Conservation (phyloP, 2,329 filamentous ascomycete genomes). For the Penicillium occitanis region DNA sequence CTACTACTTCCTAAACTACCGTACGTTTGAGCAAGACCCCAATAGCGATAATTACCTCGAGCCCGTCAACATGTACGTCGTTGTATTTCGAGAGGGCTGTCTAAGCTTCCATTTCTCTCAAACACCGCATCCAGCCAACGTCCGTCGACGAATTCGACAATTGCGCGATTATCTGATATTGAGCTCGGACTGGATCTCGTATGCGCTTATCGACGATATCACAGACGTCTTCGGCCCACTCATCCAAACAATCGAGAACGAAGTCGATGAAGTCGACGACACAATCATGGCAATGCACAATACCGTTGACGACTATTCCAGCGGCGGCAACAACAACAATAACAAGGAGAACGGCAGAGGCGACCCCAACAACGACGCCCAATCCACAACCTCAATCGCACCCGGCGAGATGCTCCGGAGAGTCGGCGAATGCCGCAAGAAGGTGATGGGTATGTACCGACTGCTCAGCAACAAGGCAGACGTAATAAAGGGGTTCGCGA, state of each 20-base stretch:
- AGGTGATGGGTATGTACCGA: slow-evolving; percentile 93
- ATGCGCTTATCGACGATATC: slow-evolving; percentile 96
- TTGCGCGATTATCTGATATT: slow-evolving; percentile 90
- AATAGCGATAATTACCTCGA: slow-evolving; percentile 88
- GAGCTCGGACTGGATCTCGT: slow-evolving; percentile 96
- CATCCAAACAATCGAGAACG: slow-evolving; percentile 89
- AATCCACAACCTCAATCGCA: slow-evolving; percentile 47
- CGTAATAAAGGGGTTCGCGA: slow-evolving; percentile 98
- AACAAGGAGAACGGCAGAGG: slow-evolving; percentile 41
- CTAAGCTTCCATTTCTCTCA: slow-evolving; percentile 97
- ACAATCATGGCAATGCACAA: slow-evolving; percentile 76
- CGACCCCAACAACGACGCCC: slow-evolving; percentile 32
- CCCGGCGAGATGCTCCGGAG: slow-evolving; percentile 82
- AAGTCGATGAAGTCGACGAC: slow-evolving; percentile 96
- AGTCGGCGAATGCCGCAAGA: slow-evolving; percentile 92
- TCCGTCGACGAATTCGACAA: slow-evolving; percentile 88
- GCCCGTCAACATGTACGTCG: slow-evolving; percentile 94
- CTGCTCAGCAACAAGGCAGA: slow-evolving; percentile 96
- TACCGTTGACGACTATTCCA: slow-evolving; percentile 48
- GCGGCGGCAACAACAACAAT: slow-evolving; percentile 33
- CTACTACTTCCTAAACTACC: slow-evolving; percentile 99
- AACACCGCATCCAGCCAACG: slow-evolving; percentile 93
- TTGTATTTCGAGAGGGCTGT: slow-evolving; percentile 93
- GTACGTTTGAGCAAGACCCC: slow-evolving; percentile 93
- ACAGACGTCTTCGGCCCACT: slow-evolving; percentile 93